Conservation (phyloP, 345 rosid genomes). For the Brassica nigra region DNA sequence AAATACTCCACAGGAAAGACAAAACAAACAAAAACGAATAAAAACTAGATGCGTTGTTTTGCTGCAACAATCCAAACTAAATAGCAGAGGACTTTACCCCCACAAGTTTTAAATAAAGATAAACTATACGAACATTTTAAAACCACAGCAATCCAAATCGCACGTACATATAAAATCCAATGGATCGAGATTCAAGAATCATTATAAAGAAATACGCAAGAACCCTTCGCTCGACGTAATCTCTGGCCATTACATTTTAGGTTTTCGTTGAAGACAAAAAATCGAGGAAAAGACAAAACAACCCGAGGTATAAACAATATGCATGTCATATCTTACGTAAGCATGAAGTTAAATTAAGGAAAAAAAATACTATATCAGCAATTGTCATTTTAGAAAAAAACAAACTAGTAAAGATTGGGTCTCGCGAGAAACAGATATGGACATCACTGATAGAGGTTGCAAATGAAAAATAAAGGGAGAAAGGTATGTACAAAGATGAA, state of each 20-base stretch:
- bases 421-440: background rate
- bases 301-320: constrained; percentile 25
- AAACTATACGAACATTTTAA: too few relatives aligned
- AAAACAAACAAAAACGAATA: background rate
- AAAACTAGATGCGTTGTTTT: background rate
- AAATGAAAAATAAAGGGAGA: too few relatives aligned
- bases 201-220: background rate
- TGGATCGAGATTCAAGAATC: constrained; percentile 38
- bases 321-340: constrained; percentile 28
- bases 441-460: background rate
- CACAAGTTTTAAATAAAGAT: background rate
- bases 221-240: constrained; percentile 39
- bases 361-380: constrained; percentile 2
- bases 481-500: background rate
- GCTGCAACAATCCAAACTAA: constrained; percentile 10
- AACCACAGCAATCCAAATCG: constrained; percentile 25
- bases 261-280: constrained; percentile 35
- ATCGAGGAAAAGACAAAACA: constrained; percentile 21
- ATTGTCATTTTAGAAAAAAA: constrained; percentile 16
- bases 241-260: constrained; percentile 26
- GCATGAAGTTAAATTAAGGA: constrained; percentile 17
- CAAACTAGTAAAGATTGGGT: constrained; percentile 2
- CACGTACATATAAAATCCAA: constrained; percentile 27
- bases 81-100: background rate
- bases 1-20: background rate